Evolutionary conservation across 345 rosid genomes (phyloP), one percentile per base, ranked within the genome.

Genomic region (Eucalyptus curtisii): DNA sequence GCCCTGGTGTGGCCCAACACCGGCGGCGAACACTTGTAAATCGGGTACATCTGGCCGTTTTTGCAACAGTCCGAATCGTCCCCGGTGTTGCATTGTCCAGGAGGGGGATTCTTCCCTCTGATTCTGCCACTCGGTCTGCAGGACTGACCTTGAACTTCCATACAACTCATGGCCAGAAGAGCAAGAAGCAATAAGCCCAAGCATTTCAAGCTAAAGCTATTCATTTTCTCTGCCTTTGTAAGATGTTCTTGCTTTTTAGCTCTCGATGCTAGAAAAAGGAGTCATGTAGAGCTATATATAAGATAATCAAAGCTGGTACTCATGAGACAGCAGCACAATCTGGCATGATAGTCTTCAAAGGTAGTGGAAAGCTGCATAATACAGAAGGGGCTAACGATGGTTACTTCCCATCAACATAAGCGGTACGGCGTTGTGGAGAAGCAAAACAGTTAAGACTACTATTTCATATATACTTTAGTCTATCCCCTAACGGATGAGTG

Each of bases 101-200:
- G 88, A 76, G 91, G 90, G 2, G 92, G 86, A 22, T 90, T 88
- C 66, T 79, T 92, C 30, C 92, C 93, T 64, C 79, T 87, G 64
- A 91, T 79, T 50, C 86, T 89, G 30, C 93, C 91, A 57, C 92
- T 90, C 12, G 90, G 90, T 45, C 48, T 88, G 86, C 93, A 93
- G n/a, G 20, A 49, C 42, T 86, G 86, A 44, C 88, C 88, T 68
- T 91, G 86, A 61, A 88, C 85, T 2, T 37, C 80, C 30, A 45
- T 25, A 27, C 48, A 82, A 24, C 7, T 25, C 49, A 85, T 31
- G 31, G 87, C 44, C 42, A 90, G 40, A 44, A 88, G 50, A 57
- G 84, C 19, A 13, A 88, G 44, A 47, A 61, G 22, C 49, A 57
- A 57, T 20, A 6, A 20, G 30, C 27, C 30, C 64, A 57, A 40